Evolutionary conservation across 169 alveolate species (phyloP).

Genomic region (Babesia ovata): DNA sequence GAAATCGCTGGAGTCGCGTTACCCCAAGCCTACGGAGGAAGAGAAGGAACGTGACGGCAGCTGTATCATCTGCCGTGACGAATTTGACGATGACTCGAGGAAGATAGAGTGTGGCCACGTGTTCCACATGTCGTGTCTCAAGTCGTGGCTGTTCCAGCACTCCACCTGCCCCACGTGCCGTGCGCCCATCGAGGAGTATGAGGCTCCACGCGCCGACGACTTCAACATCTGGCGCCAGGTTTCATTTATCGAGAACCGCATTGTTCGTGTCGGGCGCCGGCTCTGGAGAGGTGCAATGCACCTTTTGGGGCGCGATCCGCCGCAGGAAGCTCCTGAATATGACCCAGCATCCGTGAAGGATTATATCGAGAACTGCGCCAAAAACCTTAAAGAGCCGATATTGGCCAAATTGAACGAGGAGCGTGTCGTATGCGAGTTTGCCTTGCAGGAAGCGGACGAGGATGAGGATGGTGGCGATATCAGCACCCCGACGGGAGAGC

Average conservation of each 20-base stretch:
- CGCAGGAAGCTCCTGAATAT: background rate
- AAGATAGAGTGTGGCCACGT: slow-evolving; percentile 86
- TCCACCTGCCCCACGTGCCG: slow-evolving; percentile 85
- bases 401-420: background rate
- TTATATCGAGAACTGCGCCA: background rate
- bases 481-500: no score
- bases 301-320: background rate
- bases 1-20: slow-evolving; percentile 23
- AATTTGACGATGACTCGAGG: slow-evolving; percentile 76
- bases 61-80: slow-evolving; percentile 88
- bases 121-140: slow-evolving; percentile 81
- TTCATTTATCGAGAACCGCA: background rate
- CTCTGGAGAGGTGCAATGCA: background rate
- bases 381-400: background rate
- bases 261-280: background rate
- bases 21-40: slow-evolving; percentile 80
- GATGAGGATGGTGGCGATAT: no score
- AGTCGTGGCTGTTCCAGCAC: slow-evolving; percentile 85
- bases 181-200: slow-evolving; percentile 55
- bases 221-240: background rate
- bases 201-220: background rate
- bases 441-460: background rate
- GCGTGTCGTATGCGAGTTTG: background rate
- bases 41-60: slow-evolving; percentile 79
- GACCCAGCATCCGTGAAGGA: background rate